Evolutionary conservation across 768 basidiomycete genomes (phyloP), one percentile per base, ranked within the genome.

Genomic region (Rhizopogon roseolus): DNA sequence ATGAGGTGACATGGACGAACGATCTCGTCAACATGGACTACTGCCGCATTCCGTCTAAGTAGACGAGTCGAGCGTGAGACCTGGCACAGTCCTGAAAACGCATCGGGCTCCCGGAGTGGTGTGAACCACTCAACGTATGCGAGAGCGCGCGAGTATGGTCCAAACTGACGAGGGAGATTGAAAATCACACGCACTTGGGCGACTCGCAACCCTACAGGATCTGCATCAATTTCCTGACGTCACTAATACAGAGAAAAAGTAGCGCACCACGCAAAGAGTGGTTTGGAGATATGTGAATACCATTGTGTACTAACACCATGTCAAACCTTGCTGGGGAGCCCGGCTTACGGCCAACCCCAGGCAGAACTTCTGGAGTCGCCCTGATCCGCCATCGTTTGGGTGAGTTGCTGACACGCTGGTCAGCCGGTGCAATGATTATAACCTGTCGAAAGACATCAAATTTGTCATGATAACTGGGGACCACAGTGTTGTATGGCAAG

Each of bases 111-210:
- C 19, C 17, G 27, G 41, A 66, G 46, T 1, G 56, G 49, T 0
- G 52, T 65, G 50, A 60, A 67, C 60, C 62, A 66, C 19, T 68
- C 56, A 19, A 68, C 36, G 41, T 67, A 68, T 1, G 65, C 62
- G 14, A 67, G 56, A 0, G 54, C 55, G 14, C 41, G 52, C 3
- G 55, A 32, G 25, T 39, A 39, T 8, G 38, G 8, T 3, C 53
- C 60, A 22, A 56, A 46, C 27, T 53, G 29, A 5, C 6, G 22
- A n/a, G 61, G 55, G 1, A 59, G 16, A 9, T 27, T 54, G 32
- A 65, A 60, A 10, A 62, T 55, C 3, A 46, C 22, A 4, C 38
- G 41, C 8, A 65, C 46, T 37, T 54, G 57, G 1, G 50, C 62
- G 9, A 54, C 61, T 39, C 43, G 41, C 10, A 52, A 36, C 13